A percentile compares a stretch with the other conserved stretches of the same genome.
Evolutionary conservation across 179 eudicot genomes (phyloP).

Genomic region (Amaranthus tricolor): DNA sequence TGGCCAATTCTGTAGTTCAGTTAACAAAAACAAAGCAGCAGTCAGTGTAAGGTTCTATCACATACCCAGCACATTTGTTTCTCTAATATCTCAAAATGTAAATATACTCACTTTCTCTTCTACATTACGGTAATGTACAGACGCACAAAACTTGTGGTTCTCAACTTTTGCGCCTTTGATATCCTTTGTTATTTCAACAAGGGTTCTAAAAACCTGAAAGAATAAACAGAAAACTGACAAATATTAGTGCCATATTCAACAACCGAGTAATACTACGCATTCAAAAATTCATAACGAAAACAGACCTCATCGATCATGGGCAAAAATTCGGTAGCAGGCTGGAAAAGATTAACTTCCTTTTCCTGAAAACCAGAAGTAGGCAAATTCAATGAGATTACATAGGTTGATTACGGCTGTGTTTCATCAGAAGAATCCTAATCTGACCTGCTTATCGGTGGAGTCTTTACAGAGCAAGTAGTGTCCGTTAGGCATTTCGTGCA

Average conservation of each 20-base stretch:
- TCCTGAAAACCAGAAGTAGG: slow-evolving; percentile 35
- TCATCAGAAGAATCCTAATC: neutral
- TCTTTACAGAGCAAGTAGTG: slow-evolving; percentile 21
- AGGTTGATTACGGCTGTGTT: neutral
- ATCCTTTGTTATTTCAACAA: slow-evolving; percentile 55
- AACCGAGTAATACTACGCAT: neutral
- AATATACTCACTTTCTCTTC: slow-evolving; percentile 58
- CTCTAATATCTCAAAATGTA: neutral
- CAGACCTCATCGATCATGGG: slow-evolving; percentile 78
- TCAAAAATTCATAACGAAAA: neutral
- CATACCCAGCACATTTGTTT: neutral
- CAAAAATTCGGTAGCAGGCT: slow-evolving; percentile 82
- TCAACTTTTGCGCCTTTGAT: slow-evolving; percentile 76
- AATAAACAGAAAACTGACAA: neutral
- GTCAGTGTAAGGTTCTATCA: neutral
- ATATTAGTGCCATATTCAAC: neutral
- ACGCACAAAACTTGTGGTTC: slow-evolving; percentile 78
- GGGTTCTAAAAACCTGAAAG: slow-evolving; percentile 66
- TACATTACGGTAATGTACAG: slow-evolving; percentile 88
- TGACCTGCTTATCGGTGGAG: slow-evolving; percentile 9
- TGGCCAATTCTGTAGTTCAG: slow-evolving; percentile 59
- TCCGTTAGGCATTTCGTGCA: slow-evolving; percentile 27
- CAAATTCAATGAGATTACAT: slow-evolving; percentile 1
- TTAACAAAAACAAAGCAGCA: neutral
- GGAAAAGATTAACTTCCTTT: slow-evolving; percentile 70